These are phyloP conservation scores for Globisporangium okanoganense DNA, from an alignment of 352 stramenopile species.

Conservation along the genomic window DNA sequence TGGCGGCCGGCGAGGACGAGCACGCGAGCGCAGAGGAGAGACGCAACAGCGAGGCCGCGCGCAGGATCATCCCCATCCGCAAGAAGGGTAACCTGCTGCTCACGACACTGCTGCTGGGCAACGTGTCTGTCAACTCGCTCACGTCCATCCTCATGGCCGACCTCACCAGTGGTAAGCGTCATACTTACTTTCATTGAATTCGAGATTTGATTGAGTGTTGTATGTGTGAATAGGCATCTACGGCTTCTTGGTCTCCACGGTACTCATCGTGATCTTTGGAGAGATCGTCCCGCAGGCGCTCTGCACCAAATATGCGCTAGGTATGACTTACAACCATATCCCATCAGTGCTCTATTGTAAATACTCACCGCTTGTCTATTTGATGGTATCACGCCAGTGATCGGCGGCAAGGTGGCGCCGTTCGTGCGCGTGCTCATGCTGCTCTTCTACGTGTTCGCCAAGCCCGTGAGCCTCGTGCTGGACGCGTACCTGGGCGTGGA, in stretches of 20 bases:
- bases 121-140: conserved; percentile 96
- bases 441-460: conserved; percentile 93
- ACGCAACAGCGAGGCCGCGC: conserved; percentile 50
- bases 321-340: not conserved
- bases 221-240: conserved; percentile 26
- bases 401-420: conserved; percentile 74
- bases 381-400: conserved; percentile 27
- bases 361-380: conserved; percentile 3
- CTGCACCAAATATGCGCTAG: conserved; percentile 76
- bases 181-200: not conserved
- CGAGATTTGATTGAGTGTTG: conserved; percentile 7
- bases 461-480: conserved; percentile 91
- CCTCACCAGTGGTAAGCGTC: conserved; percentile 43
- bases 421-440: conserved; percentile 92
- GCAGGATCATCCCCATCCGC: conserved; percentile 87
- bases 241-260: conserved; percentile 92
- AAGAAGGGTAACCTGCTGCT: conserved; percentile 95
- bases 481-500: conserved; percentile 93
- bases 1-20: conserved; percentile 86
- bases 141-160: conserved; percentile 94
- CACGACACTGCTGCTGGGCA: conserved; percentile 94
- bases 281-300: conserved; percentile 89
- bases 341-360: not conserved
- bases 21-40: conserved; percentile 63
- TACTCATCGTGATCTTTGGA: conserved; percentile 93